Percentiles rank a stretch among this genome's conserved stretches.
phyloP scores from a whole-genome alignment of 345 rosid species.

The Theobroma cacao region DNA sequence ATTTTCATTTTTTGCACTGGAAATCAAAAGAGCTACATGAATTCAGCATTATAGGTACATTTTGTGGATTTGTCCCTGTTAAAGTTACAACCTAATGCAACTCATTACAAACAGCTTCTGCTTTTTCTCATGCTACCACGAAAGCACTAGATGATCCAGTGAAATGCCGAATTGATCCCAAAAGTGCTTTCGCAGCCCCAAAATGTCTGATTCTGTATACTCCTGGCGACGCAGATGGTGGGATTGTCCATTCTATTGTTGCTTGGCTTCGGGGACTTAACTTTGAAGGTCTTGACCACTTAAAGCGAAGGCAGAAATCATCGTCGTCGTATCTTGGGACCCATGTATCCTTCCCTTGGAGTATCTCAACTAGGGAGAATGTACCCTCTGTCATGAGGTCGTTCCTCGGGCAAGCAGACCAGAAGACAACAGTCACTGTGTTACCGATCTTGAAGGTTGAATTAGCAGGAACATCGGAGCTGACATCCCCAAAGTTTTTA shows the following conservation, averaged over 20 bases:
- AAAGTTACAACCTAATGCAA: not conserved
- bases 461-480: conserved; percentile 69
- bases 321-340: conserved; percentile 85
- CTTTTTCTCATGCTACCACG: conserved; percentile 43
- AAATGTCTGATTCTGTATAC: conserved; percentile 81
- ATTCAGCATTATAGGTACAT: not conserved
- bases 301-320: conserved; percentile 84
- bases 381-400: conserved; percentile 95
- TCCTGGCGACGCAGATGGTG: conserved; percentile 60
- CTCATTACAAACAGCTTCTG: not conserved
- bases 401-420: conserved; percentile 96
- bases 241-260: conserved; percentile 84
- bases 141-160: conserved; percentile 77
- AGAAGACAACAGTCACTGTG: conserved; percentile 69
- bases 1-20: not conserved
- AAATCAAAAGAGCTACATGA: not conserved
- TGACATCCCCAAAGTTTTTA: conserved; percentile 72
- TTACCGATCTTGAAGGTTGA: conserved; percentile 70
- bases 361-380: conserved; percentile 76
- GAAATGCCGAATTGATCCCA: conserved; percentile 59
- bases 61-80: not conserved
- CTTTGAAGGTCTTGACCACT: conserved; percentile 78
- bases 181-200: conserved; percentile 58
- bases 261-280: conserved; percentile 70
- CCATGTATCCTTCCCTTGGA: conserved; percentile 72